A percentile compares a stretch with the other conserved stretches of the same genome.
These are phyloP conservation scores for Paramecium octaurelia DNA, from an alignment of 73 alveolate genomes.

Conservation along the genomic window DNA sequence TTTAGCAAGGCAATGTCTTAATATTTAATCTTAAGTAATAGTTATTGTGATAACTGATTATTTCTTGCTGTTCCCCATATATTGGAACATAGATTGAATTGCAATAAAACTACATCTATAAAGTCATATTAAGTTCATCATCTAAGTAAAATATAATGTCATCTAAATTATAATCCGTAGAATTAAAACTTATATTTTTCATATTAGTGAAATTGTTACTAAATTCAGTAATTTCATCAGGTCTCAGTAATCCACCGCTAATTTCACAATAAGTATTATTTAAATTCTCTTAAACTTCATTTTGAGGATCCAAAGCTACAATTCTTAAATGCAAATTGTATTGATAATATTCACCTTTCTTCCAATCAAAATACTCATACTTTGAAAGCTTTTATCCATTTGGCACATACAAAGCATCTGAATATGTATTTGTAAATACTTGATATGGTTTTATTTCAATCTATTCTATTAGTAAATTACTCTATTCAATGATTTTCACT, in stretches of 20 bases:
- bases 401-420: not conserved
- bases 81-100: not conserved
- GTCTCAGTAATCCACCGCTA: not conserved
- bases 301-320: not conserved
- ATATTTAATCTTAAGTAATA: not conserved
- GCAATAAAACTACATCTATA: not conserved
- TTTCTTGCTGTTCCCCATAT: not conserved
- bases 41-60: not conserved
- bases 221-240: not conserved
- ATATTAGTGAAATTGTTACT: not conserved
- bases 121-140: not conserved
- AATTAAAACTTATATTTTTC: not conserved
- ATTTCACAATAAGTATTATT: not conserved
- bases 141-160: not conserved
- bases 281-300: not conserved
- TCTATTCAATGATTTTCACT: not conserved
- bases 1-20: not conserved
- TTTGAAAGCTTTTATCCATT: not conserved
- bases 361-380: not conserved
- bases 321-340: slow-evolving; percentile 8
- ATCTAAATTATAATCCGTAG: not conserved
- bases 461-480: not conserved
- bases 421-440: not conserved
- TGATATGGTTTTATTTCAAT: not conserved
- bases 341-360: not conserved